A percentile compares a stretch with the other conserved stretches of the same genome.
Evolutionary conservation across 495 filamentous ascomycete genomes (phyloP).

Genomic region (Aspergillus olivimuriae): DNA sequence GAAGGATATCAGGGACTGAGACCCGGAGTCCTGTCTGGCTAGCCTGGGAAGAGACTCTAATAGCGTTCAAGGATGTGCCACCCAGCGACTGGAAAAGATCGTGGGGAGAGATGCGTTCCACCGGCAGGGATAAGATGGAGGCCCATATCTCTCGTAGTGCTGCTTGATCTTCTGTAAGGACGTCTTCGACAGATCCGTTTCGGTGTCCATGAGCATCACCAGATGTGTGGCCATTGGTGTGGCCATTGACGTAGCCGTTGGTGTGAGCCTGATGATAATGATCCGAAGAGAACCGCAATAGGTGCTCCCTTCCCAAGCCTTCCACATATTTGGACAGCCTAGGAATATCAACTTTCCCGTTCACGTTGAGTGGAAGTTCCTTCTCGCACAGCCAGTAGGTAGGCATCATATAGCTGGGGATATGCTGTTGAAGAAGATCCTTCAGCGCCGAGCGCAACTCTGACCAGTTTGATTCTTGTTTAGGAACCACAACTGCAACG

Average conservation of each 20-base stretch:
- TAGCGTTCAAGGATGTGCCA: conserved; percentile 49
- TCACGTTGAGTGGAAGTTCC: conserved; percentile 11
- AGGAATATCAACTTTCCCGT: conserved; percentile 15
- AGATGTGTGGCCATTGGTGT: background rate
- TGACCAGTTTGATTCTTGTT: no score
- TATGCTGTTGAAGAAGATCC: no score
- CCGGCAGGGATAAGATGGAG: conserved; percentile 25
- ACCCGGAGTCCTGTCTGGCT: conserved; percentile 2
- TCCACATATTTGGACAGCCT: conserved; percentile 5
- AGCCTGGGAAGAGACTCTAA: conserved; percentile 24
- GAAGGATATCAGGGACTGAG: conserved; percentile 19
- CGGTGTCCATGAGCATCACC: no score
- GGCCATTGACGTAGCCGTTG: background rate
- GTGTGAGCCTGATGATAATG: no score
- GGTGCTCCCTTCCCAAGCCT: conserved; percentile 1
- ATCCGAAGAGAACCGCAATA: no score
- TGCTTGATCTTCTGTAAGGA: no score
- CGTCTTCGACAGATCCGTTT: conserved; percentile 9
- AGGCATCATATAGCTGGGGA: conserved; percentile 20
- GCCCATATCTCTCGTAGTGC: conserved; percentile 31
- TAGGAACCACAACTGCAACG: background rate
- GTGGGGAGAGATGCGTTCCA: conserved; percentile 23
- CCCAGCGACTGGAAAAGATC: conserved; percentile 49
- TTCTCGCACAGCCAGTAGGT: conserved; percentile 12
- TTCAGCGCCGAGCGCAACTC: no score